Evolutionary conservation across 1,139 yeast species (phyloP), one percentile per base, ranked within the genome.

Genomic region (Yamadazyma blattariae): DNA sequence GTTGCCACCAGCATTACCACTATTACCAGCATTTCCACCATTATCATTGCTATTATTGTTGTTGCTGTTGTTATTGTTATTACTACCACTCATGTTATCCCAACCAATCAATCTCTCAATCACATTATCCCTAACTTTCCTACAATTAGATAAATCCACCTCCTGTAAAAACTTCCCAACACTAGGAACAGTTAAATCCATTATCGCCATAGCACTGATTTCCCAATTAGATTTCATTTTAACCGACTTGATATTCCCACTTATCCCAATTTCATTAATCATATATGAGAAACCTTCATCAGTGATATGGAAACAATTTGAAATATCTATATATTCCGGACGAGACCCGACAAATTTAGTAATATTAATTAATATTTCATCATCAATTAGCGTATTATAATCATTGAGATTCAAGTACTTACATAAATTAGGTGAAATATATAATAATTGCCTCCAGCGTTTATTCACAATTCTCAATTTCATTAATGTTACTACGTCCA

Each of bases 201-300:
- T 80, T 17, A 84, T 79, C 4, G 90, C 85, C 86, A 81, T 78
- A 3, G 88, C 86, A 42, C 83, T 76, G 7, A 83, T 77, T 46
- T 82, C 87, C 92, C 92, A 84, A 33, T 77, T 82, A 19, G 85
- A 78, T 39, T 67, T 70, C 87, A 84, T 81, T 41, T 69, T 71
- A 34, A 84, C 60, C 7, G 60, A 57, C 36, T 65, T 64, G 32
- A 84, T 70, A 25, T 67, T 66, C 7, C 89, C 89, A 29, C 78
- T 57, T 46, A 78, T 77, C 0, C 89, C 90, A 40, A 83, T 73
- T 44, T 81, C 86, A 48, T 79, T 81, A 16, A 82, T 79, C 68
- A 84, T 67, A 48, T 78, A 79, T 29, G 79, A 72, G 54, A 83
- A 84, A 0, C 90, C 89, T 44, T 74, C 82, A 52, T 83, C 90